Base-by-base conservation (phyloP, 2,329 filamentous ascomycete species). In the Penicillium sp. region DNA sequence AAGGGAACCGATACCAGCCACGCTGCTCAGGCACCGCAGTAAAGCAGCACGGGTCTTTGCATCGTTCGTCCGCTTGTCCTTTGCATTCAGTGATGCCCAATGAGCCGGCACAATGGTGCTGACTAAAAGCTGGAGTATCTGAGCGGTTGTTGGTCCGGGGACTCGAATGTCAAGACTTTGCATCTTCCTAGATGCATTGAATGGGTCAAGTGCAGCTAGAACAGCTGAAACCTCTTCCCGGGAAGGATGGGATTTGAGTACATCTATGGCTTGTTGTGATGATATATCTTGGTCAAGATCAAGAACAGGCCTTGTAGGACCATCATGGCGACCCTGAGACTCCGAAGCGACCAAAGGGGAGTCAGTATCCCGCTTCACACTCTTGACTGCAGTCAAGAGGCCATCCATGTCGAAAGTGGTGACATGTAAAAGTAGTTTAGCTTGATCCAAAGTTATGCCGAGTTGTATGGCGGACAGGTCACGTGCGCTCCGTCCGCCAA, bases 81-180 rank as follows among this genome's bases (percentile, higher is more conserved):
- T 53, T 31, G 58, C 49, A 29, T 74, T 69, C 13, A 91, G 62
- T 7, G 81, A 60, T 3, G 74, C 63, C 91, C 93, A 97, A 68
- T 91, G 95, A 62, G 90, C 87, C 1, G 87, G 86, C 6, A 89
- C 73, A 22, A 86, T 89, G 26, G 83, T 80, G 13, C 79, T 83
- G 48, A 94, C 81, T 28, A 98, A 71, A 3, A 80, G 72, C 61
- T 89, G 84, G 42, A 91, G 74, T 26, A 96, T 80, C 57, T 89
- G 86, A 16, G 88, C 82, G 46, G 82, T 80, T 50, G 81, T 71
- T 1, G 90, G 83, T 26, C 78, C 78, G 3, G 88, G 84, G 2
- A 73, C 66, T 36, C 75, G 73, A 40, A 91, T 76, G 55, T 79
- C 77, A 60, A 85, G 81, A 10, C 51, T 47, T 18, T 52, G 47